A percentile compares a stretch with the other conserved stretches of the same genome.
phyloP scores from a whole-genome alignment of 2,329 filamentous ascomycete species.

The Trichoderma sp. region DNA sequence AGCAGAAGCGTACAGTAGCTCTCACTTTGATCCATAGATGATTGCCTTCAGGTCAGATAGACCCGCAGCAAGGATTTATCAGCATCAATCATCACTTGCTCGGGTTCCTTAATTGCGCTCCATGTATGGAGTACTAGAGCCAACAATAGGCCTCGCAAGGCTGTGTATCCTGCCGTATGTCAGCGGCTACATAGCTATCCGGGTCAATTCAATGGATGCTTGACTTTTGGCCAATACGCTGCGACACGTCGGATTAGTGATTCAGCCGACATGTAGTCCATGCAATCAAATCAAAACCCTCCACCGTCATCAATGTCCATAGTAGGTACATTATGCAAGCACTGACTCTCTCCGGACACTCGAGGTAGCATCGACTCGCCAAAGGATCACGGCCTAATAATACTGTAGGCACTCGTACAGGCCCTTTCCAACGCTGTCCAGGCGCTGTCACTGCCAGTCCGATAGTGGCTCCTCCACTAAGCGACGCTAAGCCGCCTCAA shows the following conservation, averaged over 20 bases:
- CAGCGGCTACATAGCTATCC: neutral
- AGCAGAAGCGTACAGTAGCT: neutral
- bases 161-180: neutral
- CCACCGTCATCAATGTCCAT: neutral
- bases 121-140: neutral
- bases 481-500: constrained; percentile 11
- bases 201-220: neutral
- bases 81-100: neutral
- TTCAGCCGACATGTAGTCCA: neutral
- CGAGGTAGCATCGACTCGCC: neutral
- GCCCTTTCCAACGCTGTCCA: neutral
- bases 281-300: neutral
- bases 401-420: neutral
- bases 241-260: neutral
- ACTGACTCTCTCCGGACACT: neutral
- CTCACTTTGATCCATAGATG: neutral
- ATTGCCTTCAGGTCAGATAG: neutral
- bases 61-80: neutral
- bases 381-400: neutral
- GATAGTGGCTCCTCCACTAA: constrained; percentile 7
- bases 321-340: neutral
- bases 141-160: neutral
- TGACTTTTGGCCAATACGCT: neutral
- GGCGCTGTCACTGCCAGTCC: neutral
- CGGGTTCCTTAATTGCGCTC: neutral